Evolutionary conservation across 2,329 filamentous ascomycete species (phyloP), one percentile per base, ranked within the genome.

Genomic region (Alternaria metachromatica): DNA sequence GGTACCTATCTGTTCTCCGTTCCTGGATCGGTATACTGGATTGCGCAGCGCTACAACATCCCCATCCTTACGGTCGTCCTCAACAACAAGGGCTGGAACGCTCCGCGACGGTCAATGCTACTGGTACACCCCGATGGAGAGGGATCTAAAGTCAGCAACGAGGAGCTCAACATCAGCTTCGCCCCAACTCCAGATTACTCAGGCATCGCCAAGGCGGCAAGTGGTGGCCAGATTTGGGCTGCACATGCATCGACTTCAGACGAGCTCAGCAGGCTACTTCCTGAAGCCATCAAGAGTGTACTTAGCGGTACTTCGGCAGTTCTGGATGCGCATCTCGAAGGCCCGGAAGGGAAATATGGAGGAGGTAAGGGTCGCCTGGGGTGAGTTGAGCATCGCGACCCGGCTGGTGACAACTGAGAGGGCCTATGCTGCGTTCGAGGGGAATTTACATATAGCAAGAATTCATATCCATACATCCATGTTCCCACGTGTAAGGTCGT

Each of bases 61-160:
- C 89, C 89, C 0, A 82, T 91, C 12, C 78, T 92, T 37, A 90
- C 88, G 0, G 88, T 92, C 46, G 87, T 91, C 11, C 77, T 92
- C 55, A 91, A 91, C 74, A 92, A 92, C 72, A 87, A 90, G 78
- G 89, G 89, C 48, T 92, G 89, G 89, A 90, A 92, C 71, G 89
- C 89, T 0, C 89, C 89, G 0, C 81, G 86, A 6, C 82, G 83
- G 59, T 88, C 85, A 15, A 82, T 91, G 74, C 78, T 90, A 20
- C 83, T 91, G 11, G 89, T 91, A 1, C 89, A 92, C 72, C 89
- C 89, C 0, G 81, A 89, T 41, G 89, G 89, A 11, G 82, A 86
- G 55, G 89, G 87, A 1, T 86, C 84, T 2, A 88, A 87, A 61
- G 87, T 86, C 3, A 85, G 83, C 44, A 90, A 90, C 63, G 85